Evolutionary conservation across 768 basidiomycete species (phyloP).

Genomic region (Amyloporia xantha): DNA sequence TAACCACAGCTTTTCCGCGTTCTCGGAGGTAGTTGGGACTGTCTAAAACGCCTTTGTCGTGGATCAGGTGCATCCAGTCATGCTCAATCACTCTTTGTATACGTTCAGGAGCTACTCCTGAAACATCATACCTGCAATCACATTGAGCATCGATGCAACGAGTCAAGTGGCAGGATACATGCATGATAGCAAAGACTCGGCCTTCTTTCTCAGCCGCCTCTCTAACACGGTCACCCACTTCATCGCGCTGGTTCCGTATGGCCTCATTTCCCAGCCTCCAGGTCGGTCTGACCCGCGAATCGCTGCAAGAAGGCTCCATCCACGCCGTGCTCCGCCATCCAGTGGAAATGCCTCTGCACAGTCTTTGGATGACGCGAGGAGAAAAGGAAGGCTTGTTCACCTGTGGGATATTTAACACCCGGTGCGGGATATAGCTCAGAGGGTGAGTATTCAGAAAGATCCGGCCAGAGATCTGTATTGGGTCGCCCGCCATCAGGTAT

Average conservation of each 20-base stretch:
- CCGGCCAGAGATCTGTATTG: slow-evolving; percentile 77
- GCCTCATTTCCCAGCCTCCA: slow-evolving; percentile 47
- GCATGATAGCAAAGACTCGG: slow-evolving; percentile 83
- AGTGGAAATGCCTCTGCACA: slow-evolving; percentile 67
- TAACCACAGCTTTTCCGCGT: slow-evolving; percentile 62
- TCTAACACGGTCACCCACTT: slow-evolving; percentile 62
- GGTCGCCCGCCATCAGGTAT: slow-evolving; percentile 63
- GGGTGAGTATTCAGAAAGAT: slow-evolving; percentile 60
- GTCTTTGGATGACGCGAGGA: slow-evolving; percentile 74
- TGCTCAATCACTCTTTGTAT: slow-evolving; percentile 60
- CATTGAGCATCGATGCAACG: neutral
- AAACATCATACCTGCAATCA: slow-evolving; percentile 67
- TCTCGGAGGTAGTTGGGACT: slow-evolving; percentile 72
- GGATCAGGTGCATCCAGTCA: slow-evolving; percentile 71
- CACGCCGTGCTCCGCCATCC: slow-evolving; percentile 80
- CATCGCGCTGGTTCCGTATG: slow-evolving; percentile 59
- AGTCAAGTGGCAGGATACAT: slow-evolving; percentile 21
- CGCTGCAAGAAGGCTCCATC: slow-evolving; percentile 81
- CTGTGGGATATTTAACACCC: slow-evolving; percentile 51
- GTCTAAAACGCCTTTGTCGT: slow-evolving; percentile 52
- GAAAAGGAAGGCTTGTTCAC: slow-evolving; percentile 63
- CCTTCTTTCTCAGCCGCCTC: slow-evolving; percentile 78
- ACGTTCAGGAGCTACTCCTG: slow-evolving; percentile 65
- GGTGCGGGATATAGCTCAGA: slow-evolving; percentile 67
- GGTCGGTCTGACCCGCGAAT: slow-evolving; percentile 62